Conservation (phyloP, 306 rosid species). For the Cajanus cajan region DNA sequence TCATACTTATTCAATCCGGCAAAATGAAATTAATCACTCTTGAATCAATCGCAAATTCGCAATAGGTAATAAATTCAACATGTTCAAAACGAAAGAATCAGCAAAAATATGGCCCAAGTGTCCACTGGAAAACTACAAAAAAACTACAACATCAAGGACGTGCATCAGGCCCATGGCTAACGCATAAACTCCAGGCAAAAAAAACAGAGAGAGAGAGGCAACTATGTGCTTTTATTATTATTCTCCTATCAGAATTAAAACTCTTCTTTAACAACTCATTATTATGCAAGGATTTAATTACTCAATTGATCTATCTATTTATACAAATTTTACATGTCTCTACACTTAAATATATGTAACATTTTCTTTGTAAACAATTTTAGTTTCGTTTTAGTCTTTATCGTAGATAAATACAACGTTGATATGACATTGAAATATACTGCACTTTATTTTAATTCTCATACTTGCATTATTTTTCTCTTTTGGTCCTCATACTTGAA, state of each 20-base stretch:
- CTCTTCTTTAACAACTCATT: neutral
- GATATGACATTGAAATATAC: too few species aligned
- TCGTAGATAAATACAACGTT: too few species aligned
- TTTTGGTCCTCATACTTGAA: too few species aligned
- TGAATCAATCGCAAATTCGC: neutral
- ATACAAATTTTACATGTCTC: too few species aligned
- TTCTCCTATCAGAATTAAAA: neutral
- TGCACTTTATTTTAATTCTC: too few species aligned
- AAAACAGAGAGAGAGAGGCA: neutral
- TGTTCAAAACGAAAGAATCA: neutral
- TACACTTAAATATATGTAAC: too few species aligned
- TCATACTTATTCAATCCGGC: too few species aligned
- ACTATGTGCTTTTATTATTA: neutral
- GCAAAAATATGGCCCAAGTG: neutral
- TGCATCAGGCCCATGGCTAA: neutral
- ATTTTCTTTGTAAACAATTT: too few species aligned
- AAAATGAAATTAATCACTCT: neutral
- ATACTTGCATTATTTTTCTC: too few species aligned
- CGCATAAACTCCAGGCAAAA: neutral
- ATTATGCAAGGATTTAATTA: too few species aligned
- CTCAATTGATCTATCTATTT: too few species aligned
- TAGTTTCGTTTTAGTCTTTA: too few species aligned
- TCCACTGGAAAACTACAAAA: neutral
- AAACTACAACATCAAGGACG: neutral
- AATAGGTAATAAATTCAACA: neutral